Evolutionary conservation across 352 stramenopile species (phyloP), one percentile per base, ranked within the genome.

Genomic region (Phytopythium sindhum): DNA sequence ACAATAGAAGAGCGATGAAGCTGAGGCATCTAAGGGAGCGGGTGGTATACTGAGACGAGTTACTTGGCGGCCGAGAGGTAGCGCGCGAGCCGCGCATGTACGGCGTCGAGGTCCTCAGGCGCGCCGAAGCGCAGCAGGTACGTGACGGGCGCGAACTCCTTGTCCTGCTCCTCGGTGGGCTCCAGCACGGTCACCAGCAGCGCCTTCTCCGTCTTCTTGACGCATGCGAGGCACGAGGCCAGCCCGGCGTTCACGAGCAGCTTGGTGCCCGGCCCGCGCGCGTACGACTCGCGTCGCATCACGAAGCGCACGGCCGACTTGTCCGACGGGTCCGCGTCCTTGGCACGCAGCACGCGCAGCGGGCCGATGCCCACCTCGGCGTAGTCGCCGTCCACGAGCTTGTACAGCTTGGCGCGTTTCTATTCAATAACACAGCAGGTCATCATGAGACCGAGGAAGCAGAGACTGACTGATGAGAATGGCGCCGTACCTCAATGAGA

Each of bases 401-500:
- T 91, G 61, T 87, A 93, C 29, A 93, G 71, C 72, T 93, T 93
- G 44, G 78, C 71, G 17, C 85, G 85, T 87, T 89, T 87, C 81
- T 92, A 19, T 58, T 23, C n/a, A 24, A 59, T n/a, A n/a, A n/a
- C n/a, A 57, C 24, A 19, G n/a, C 45, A 68, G 48, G 21, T 26
- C 4, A 52, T 56, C 17, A 60, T 19, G 26, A 45, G 31, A 58
- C 10, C 17, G 57, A 63, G 21, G 24, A 17, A 48, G 28, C 15
- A 41, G 8, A 2, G 57, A 11, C 3, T 41, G 23, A 61, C 21
- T 0, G 4, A 63, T 4, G 4, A 53, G 15, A 37, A 57, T 15
- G 23, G 15, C 39, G n/a, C 21, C 67, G 19, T 68, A 92, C 81
- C 81, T 91, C 82, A 26, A 90, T 66, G 39, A 93, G 63, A 57